Percentiles rank a stretch among this genome's conserved stretches.
Conservation (phyloP, 2,329 filamentous ascomycete species). For the Arthrobotrys conoides region DNA sequence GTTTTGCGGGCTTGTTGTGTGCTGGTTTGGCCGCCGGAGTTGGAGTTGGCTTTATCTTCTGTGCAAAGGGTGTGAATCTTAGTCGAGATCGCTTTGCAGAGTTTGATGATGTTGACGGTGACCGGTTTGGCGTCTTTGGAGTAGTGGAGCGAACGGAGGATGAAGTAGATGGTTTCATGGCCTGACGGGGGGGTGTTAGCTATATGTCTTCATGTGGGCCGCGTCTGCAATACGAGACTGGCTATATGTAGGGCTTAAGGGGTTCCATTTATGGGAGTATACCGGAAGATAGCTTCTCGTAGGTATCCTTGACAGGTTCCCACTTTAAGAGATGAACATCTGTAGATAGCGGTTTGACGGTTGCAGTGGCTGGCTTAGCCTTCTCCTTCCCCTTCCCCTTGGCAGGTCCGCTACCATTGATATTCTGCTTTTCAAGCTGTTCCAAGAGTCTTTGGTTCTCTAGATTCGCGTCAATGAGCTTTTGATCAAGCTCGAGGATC, state of each 20-base stretch:
- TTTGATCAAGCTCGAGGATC: conserved; percentile 47
- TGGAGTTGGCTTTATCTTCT: conserved; percentile 6
- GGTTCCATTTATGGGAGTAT: not conserved
- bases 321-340: conserved; percentile 30
- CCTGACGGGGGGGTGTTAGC: not conserved
- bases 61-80: conserved; percentile 41
- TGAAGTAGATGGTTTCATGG: conserved; percentile 23
- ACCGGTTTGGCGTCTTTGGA: conserved; percentile 29
- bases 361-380: not conserved
- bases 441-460: conserved; percentile 37
- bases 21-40: not conserved
- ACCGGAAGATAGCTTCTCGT: conserved; percentile 37
- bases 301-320: conserved; percentile 47
- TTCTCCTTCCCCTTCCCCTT: conserved; percentile 12
- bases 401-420: not conserved
- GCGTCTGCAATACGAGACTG: no score
- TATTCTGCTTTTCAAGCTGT: conserved; percentile 17
- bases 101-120: conserved; percentile 22
- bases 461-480: conserved; percentile 35
- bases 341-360: not conserved
- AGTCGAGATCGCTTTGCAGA: conserved; percentile 46
- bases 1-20: conserved; percentile 29
- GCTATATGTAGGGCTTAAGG: no score
- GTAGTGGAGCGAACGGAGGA: conserved; percentile 44
- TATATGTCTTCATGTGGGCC: no score